Conservation (phyloP, 1,284 basidiomycete genomes). For the Apiotrichum domesticum region DNA sequence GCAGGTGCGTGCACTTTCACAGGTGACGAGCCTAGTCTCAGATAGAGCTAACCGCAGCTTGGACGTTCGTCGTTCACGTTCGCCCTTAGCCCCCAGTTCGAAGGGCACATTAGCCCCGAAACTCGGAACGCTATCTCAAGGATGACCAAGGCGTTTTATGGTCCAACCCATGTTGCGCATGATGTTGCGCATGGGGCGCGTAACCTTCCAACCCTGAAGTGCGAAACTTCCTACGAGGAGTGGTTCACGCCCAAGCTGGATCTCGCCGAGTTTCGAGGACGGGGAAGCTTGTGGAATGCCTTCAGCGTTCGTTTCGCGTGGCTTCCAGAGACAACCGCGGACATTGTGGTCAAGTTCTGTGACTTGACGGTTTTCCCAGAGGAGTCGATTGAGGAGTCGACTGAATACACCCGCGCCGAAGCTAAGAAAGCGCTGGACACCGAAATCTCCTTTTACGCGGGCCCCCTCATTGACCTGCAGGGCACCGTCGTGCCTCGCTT, state of each 20-base stretch:
- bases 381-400: not conserved
- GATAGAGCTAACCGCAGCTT: conserved; percentile 5
- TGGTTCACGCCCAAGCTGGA: conserved; percentile 7
- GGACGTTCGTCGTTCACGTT: conserved; percentile 1
- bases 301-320: conserved; percentile 5
- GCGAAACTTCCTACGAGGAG: not conserved
- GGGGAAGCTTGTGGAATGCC: conserved; percentile 2
- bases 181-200: too few relatives aligned
- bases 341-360: conserved; percentile 11
- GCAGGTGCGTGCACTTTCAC: not conserved
- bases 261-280: not conserved
- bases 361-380: not conserved
- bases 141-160: not conserved
- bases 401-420: not conserved
- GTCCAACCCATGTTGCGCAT: not conserved
- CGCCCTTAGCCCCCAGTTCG: not conserved
- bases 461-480: conserved; percentile 3
- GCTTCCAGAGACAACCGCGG: not conserved
- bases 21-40: too few relatives aligned
- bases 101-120: not conserved
- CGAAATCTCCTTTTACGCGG: conserved; percentile 2
- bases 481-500: conserved; percentile 8
- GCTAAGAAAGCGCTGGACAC: not conserved
- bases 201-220: not conserved
- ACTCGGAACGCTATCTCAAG: not conserved